Base-by-base conservation (phyloP, 78 protist genomes). In the Tieghemostelium lacteum region DNA sequence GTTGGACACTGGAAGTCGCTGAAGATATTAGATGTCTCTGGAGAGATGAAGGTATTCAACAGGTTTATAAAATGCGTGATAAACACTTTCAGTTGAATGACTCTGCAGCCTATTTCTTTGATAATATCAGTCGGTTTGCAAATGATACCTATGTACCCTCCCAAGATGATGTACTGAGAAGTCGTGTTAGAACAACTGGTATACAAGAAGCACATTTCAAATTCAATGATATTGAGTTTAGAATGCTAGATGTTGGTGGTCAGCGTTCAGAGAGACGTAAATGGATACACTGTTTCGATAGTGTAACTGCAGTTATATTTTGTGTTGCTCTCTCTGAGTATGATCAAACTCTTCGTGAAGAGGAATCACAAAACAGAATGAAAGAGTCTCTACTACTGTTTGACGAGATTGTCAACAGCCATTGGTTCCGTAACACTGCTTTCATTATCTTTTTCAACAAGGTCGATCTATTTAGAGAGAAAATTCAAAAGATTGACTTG, bases 171-270 rank as follows among this genome's bases (percentile, higher is more conserved):
- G 95, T 92, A 28, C 55, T 92, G n/a, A 62, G 87, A 55, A 63
- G 92, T 36, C 64, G 95, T 74, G 77, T 92, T 26, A 58, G 87
- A 36, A 76, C 95, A 28, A 92, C 95, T 28, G 95, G 95, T 62
- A 83, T 92, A 5, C 85, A 92, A 54, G 95, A 92, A 34, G 87
- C 87, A 33, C 58, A 76, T 20, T 92, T 92, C 62, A 76, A 72
- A 34, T 72, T 92, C 58, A 31, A 62, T 39, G 89, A 92, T 62
- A 64, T 75, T 24, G 80, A 85, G 26, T 93, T 92, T 89, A 54
- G 97, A 45, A 85, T 89, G 91, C 63, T 94, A 7, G 94, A 94
- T 50, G 96, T 94, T 10, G 96, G 96, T 28, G 96, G 96, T 19
- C 96, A 94, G 74, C 55, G 96, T 24, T 85, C 73, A 29, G 96